phyloP scores from a whole-genome alignment of 805 yeast species.

The Kazachstania taianensis region DNA sequence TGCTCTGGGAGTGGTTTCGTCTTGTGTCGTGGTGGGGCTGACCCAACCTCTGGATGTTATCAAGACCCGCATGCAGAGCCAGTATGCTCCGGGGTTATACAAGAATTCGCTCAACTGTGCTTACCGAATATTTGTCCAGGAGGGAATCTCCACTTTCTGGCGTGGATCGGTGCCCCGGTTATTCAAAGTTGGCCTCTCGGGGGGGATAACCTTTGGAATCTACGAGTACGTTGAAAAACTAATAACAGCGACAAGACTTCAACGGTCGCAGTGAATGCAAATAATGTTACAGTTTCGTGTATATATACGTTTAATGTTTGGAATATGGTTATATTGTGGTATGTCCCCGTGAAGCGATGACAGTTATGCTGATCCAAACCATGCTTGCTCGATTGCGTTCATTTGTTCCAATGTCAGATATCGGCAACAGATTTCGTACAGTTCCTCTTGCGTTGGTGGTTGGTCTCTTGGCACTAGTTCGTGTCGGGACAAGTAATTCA shows the following conservation, averaged over 20 bases:
- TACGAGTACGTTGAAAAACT: slow-evolving; percentile 47
- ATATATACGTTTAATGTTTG: neutral
- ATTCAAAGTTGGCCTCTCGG: slow-evolving; percentile 58
- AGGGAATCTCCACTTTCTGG: slow-evolving; percentile 39
- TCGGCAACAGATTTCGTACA: slow-evolving; percentile 20
- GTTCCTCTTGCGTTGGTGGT: slow-evolving; percentile 13
- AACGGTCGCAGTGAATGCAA: neutral
- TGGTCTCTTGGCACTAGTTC: slow-evolving; percentile 7
- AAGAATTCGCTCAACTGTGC: slow-evolving; percentile 52
- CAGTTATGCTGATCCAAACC: too few relatives aligned
- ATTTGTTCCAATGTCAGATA: slow-evolving; percentile 21
- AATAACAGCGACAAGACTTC: slow-evolving; percentile 3
- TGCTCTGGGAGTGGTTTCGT: slow-evolving; percentile 49
- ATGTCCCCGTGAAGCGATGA: too few relatives aligned
- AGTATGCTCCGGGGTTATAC: slow-evolving; percentile 48
- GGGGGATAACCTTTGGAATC: slow-evolving; percentile 57
- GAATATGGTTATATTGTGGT: neutral
- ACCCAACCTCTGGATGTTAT: slow-evolving; percentile 88
- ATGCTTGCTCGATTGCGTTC: slow-evolving; percentile 16
- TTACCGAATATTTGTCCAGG: slow-evolving; percentile 39
- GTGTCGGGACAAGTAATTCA: slow-evolving; percentile 9
- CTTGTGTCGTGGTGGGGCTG: slow-evolving; percentile 59
- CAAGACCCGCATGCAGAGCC: slow-evolving; percentile 79
- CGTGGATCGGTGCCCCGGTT: slow-evolving; percentile 58
- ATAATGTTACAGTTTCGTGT: neutral